Evolutionary conservation across 768 basidiomycete species (phyloP), one percentile per base, ranked within the genome.

Genomic region (Termitomyces heimii): DNA sequence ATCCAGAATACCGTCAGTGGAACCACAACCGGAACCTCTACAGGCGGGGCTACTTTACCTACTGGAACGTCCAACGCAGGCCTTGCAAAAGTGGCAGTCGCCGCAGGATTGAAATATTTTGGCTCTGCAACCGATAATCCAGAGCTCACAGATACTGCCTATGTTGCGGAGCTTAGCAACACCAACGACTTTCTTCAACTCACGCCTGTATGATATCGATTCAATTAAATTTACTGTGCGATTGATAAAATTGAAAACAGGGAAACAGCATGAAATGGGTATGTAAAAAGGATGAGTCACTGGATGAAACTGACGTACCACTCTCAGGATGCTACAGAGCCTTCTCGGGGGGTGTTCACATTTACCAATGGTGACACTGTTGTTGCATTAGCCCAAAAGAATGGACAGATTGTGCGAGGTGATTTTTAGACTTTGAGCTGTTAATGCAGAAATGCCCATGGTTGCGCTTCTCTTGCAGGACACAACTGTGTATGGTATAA

Each of bases 231-330:
- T 14, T 4, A 5, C 7, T 26, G 31, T 24, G 14, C 9, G 26
- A 54, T 29, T 48, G n/a, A 34, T 32, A 14, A 22, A 16, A 4
- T 31, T 29, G 5, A 29, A 53, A 22, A 32, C 43, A 73, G 71
- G 70, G 72, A 14, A 81, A 82, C 62, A 76, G 73, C 59, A 81
- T 83, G 81, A 84, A 83, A 76, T 83, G 81, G 81, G 82, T 79
- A 58, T 29, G 69, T n/a, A 40, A 26, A 7, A 42, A 0, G 45
- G 12, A 28, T 58, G 16, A 16, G 5, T 47, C 9, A 28, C 14
- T 3, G 7, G 9, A 43, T 16, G 7, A 24, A 20, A 20, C 12
- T 22, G 29, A 39, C 18, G 9, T 28, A 37, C 7, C 20, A 20
- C 26, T 45, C 12, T 50, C 48, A 82, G 81, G 79, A 80, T 60